phyloP scores from a whole-genome alignment of 1,284 basidiomycete genomes.

The Grifola frondosa region DNA sequence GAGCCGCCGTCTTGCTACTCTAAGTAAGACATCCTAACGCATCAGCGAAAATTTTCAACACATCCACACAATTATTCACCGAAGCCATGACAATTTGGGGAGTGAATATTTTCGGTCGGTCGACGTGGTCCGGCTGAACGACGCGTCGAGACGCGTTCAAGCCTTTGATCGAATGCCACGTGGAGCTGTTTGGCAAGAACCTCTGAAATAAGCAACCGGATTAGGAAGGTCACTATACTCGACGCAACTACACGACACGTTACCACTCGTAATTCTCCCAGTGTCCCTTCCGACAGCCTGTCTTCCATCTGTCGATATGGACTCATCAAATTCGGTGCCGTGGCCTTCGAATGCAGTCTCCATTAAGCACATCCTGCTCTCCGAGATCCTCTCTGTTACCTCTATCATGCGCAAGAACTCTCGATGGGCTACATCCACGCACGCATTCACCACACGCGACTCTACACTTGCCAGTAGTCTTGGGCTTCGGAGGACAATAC shows the following conservation, averaged over 20 bases:
- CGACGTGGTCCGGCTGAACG: too few species aligned
- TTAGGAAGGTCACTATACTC: conserved; percentile 3
- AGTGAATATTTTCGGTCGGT: too few species aligned
- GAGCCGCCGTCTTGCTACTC: too few species aligned
- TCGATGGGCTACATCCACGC: conserved; percentile 79
- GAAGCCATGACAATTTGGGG: too few species aligned
- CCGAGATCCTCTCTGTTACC: conserved; percentile 91
- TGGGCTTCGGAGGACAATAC: conserved; percentile 64
- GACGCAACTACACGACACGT: conserved; percentile 14
- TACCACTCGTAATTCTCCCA: background rate
- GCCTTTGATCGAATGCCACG: too few species aligned
- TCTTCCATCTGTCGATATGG: conserved; percentile 11
- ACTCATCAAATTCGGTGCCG: conserved; percentile 9
- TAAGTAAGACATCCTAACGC: too few species aligned
- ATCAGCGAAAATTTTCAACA: too few species aligned
- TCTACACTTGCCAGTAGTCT: conserved; percentile 70
- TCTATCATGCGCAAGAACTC: conserved; percentile 98
- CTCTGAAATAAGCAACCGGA: conserved; percentile 21
- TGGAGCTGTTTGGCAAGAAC: conserved; percentile 25
- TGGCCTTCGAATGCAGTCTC: conserved; percentile 38
- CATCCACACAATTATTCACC: too few species aligned
- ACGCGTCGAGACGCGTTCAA: too few species aligned
- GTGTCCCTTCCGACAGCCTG: background rate
- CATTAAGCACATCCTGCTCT: conserved; percentile 75
- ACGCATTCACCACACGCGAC: conserved; percentile 59